Conservation (phyloP, 2,329 filamentous ascomycete genomes). For the Xylaria sp. region DNA sequence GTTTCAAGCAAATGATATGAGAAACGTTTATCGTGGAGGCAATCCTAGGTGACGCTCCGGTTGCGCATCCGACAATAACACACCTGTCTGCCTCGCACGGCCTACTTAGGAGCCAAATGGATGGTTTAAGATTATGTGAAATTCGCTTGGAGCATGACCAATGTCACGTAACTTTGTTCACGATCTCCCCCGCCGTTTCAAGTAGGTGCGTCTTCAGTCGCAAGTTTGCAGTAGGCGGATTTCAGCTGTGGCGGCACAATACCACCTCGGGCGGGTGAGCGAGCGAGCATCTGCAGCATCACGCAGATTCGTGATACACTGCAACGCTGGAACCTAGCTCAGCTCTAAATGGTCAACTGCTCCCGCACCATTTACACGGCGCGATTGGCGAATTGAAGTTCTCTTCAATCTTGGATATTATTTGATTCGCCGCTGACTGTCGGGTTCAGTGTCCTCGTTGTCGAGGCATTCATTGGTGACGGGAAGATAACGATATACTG, state of each 20-base stretch:
- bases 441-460: background rate
- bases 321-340: slow-evolving; percentile 21
- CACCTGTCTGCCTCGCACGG: slow-evolving; percentile 25
- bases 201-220: slow-evolving; percentile 25
- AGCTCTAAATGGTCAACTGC: background rate
- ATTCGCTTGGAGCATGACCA: slow-evolving; percentile 20
- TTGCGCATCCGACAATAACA: background rate
- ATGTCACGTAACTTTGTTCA: slow-evolving; percentile 27
- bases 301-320: slow-evolving; percentile 23
- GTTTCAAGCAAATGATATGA: slow-evolving; percentile 1
- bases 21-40: background rate
- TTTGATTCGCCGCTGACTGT: slow-evolving; percentile 3
- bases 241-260: slow-evolving; percentile 36
- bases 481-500: background rate
- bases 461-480: background rate
- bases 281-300: slow-evolving; percentile 13
- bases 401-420: background rate
- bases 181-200: slow-evolving; percentile 30
- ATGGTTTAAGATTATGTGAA: slow-evolving; percentile 15
- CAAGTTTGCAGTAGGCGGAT: slow-evolving; percentile 22
- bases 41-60: background rate
- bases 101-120: slow-evolving; percentile 7
- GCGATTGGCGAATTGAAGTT: background rate
- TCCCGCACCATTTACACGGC: background rate
- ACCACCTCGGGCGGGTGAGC: slow-evolving; percentile 10